Base-by-base conservation (phyloP, 2,329 filamentous ascomycete genomes). In the Zymoseptoria brevis region DNA sequence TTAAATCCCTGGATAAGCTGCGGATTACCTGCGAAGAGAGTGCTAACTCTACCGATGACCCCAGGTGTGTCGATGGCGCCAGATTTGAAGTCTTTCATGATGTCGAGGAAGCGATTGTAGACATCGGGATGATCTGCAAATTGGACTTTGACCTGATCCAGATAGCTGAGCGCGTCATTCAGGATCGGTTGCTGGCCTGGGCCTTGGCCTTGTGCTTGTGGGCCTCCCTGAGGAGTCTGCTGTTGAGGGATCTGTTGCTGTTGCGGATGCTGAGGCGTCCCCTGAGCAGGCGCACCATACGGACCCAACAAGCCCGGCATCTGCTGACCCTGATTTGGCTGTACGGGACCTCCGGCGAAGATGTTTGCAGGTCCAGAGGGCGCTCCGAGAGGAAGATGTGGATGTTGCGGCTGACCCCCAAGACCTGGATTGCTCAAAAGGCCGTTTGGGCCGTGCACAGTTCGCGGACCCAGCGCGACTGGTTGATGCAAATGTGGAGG, bases 31-130 rank as follows among this genome's bases (percentile, higher is more conserved):
- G 93, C 92, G 72, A 99, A 99, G 1, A 99, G 83, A 56, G 91
- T 90, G 1, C 94, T 97, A 26, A 99, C 94, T 54, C 94, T 87
- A 69, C 96, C 95, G 67, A 99, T 99, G 2, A 99, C 94, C 1
- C 94, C 94, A 0, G 94, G 94, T 0, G 94, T 99, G 72, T 99
- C 94, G 68, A 99, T 99, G 3, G 92, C 91, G 76, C 96, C 93
- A 69, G 91, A 96, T 76, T 99, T 99, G 74, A 99, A 99, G 68
- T 99, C 94, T 72, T 99, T 99, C 94, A 99, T 99, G 54, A 99
- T 99, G 68, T 99, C 94, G 52, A 99, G 78, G 68, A 99, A 97
- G 45, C 89, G 83, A 70, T 97, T 97, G 71, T 99, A 99, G 0
- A 99, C 94, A 74, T 97, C 93, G 3, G 94, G 92, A 66, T 96